Percentiles rank a stretch among this genome's conserved stretches.
These are phyloP conservation scores for Rugonectria rugulosa DNA, from an alignment of 2,329 filamentous ascomycete species.

Conservation along the genomic window DNA sequence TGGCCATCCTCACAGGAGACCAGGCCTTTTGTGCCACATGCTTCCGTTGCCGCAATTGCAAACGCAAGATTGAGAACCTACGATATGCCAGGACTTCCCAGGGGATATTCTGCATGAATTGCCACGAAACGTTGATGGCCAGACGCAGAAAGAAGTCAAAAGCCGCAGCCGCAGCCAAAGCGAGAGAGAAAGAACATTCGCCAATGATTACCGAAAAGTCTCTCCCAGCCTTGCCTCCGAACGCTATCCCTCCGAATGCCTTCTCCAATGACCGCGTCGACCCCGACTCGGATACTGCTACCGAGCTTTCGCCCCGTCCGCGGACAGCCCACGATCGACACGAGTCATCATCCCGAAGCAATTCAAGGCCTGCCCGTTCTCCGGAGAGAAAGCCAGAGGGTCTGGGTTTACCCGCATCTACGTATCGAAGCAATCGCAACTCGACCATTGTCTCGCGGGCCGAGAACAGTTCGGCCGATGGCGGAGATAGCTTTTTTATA, in stretches of 20 bases:
- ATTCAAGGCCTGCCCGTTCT: slow-evolving; percentile 60
- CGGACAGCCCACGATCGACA: slow-evolving; percentile 58
- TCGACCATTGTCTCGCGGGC: slow-evolving; percentile 68
- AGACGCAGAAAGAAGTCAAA: slow-evolving; percentile 87
- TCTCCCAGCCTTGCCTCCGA: slow-evolving; percentile 86
- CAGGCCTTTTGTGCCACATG: slow-evolving; percentile 98
- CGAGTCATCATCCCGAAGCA: slow-evolving; percentile 64
- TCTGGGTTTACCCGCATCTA: slow-evolving; percentile 75
- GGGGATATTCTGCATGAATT: slow-evolving; percentile 99
- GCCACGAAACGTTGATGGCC: slow-evolving; percentile 96
- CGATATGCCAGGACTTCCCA: slow-evolving; percentile 97
- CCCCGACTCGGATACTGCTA: slow-evolving; percentile 70
- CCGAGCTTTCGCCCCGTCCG: slow-evolving; percentile 72
- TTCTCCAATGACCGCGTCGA: slow-evolving; percentile 68
- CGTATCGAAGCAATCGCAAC: slow-evolving; percentile 80
- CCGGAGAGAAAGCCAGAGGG: slow-evolving; percentile 66
- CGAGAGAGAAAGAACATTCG: slow-evolving; percentile 68
- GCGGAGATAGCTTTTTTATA: slow-evolving; percentile 76
- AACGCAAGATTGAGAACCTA: slow-evolving; percentile 97
- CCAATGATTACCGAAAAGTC: slow-evolving; percentile 88
- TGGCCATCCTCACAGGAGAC: slow-evolving; percentile 96
- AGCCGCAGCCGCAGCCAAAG: slow-evolving; percentile 65
- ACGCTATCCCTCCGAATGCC: slow-evolving; percentile 67
- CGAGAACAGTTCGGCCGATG: slow-evolving; percentile 56
- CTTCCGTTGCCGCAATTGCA: slow-evolving; percentile 97